phyloP scores from a whole-genome alignment of 2,329 filamentous ascomycete genomes.

The Colletotrichum chlorophyti region DNA sequence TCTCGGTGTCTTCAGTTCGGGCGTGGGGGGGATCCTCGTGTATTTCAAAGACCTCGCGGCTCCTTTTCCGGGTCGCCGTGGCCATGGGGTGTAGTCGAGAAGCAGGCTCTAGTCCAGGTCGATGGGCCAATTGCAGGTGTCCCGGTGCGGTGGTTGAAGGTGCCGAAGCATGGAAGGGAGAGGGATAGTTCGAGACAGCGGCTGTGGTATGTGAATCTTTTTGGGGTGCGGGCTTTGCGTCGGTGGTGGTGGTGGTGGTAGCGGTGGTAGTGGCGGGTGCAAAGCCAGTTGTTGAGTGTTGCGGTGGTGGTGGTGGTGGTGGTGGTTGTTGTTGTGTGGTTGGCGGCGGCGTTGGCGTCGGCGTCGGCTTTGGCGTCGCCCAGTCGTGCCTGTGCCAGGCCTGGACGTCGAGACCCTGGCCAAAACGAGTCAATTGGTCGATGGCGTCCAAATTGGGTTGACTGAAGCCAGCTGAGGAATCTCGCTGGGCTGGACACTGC shows the following conservation, averaged over 20 bases:
- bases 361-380: background rate
- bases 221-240: background rate
- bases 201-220: too few relatives aligned
- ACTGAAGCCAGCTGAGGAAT: slow-evolving; percentile 25
- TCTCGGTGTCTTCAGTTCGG: slow-evolving; percentile 54
- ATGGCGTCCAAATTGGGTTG: slow-evolving; percentile 27
- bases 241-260: background rate
- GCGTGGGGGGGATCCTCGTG: slow-evolving; percentile 53
- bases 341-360: background rate
- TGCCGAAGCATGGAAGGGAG: slow-evolving; percentile 24
- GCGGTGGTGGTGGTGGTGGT: background rate
- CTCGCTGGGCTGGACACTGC: slow-evolving; percentile 26
- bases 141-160: background rate
- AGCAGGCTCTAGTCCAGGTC: slow-evolving; percentile 17
- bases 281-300: background rate
- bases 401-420: slow-evolving; percentile 25
- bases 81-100: slow-evolving; percentile 14
- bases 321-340: background rate
- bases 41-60: slow-evolving; percentile 51
- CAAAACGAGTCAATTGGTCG: slow-evolving; percentile 26
- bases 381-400: slow-evolving; percentile 18
- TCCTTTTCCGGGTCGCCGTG: slow-evolving; percentile 31
- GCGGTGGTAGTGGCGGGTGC: background rate
- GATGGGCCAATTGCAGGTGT: slow-evolving; percentile 21
- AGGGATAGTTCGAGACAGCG: slow-evolving; percentile 16